Percentiles rank a stretch among this genome's conserved stretches.
These are phyloP conservation scores for Diaporthe sp. DNA, from an alignment of 2,329 filamentous ascomycete species.

Conservation along the genomic window DNA sequence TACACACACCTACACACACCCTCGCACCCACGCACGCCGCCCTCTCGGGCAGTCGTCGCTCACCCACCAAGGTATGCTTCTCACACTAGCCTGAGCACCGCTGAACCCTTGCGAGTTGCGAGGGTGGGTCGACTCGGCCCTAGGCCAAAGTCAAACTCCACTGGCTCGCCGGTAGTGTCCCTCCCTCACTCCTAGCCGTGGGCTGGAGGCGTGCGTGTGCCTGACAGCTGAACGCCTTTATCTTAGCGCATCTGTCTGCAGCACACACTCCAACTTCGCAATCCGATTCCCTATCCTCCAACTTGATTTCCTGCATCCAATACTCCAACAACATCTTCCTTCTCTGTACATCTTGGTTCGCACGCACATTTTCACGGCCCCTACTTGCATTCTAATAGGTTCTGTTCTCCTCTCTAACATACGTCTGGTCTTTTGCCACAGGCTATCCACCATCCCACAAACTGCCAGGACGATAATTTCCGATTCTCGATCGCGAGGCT, in stretches of 20 bases:
- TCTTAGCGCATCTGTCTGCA: constrained; percentile 41
- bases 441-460: constrained; percentile 15
- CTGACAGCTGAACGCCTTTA: constrained; percentile 42
- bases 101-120: constrained; percentile 23
- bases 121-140: constrained; percentile 26
- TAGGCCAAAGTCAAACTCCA: constrained; percentile 34
- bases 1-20: not conserved
- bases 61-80: constrained; percentile 7
- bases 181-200: constrained; percentile 7
- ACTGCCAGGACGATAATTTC: constrained; percentile 23
- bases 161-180: constrained; percentile 27
- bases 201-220: constrained; percentile 23
- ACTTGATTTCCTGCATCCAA: constrained; percentile 30
- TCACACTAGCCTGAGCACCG: constrained; percentile 17
- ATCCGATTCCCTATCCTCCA: constrained; percentile 28
- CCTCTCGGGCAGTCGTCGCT: not conserved
- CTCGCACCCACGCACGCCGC: not conserved
- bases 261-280: constrained; percentile 36
- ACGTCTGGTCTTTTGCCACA: not conserved
- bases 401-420: constrained; percentile 18
- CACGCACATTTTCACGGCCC: not conserved
- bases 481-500: constrained; percentile 30
- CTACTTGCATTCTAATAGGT: constrained; percentile 15
- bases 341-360: constrained; percentile 24
- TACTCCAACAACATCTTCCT: constrained; percentile 31